phyloP scores from a whole-genome alignment of 106 monocot genomes.

The Dioscorea zingiberensis region DNA sequence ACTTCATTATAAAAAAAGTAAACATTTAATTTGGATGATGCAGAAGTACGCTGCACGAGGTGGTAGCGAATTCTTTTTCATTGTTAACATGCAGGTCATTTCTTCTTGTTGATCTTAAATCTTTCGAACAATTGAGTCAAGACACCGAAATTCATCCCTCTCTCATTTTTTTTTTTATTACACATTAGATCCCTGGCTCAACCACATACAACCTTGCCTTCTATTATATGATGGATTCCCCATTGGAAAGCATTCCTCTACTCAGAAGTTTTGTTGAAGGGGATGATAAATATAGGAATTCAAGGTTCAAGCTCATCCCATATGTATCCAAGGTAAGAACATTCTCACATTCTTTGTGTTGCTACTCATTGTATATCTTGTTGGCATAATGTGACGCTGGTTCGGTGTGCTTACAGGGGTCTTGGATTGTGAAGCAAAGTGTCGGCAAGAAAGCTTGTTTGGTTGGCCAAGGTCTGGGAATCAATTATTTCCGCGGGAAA shows the following conservation, averaged over 20 bases:
- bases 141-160: not conserved
- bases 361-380: not conserved
- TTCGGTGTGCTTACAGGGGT: conserved; percentile 21
- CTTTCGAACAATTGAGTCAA: not conserved
- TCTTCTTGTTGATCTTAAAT: not conserved
- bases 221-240: conserved; percentile 82
- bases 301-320: conserved; percentile 96
- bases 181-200: conserved; percentile 76
- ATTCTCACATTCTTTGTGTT: not conserved
- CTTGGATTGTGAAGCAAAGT: conserved; percentile 57
- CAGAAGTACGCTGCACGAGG: conserved; percentile 79
- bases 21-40: conserved; percentile 5
- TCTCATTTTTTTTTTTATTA: not conserved
- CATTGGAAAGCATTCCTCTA: conserved; percentile 67
- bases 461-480: conserved; percentile 38
- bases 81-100: conserved; percentile 90
- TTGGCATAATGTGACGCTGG: not conserved
- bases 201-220: conserved; percentile 75
- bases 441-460: conserved; percentile 49
- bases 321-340: conserved; percentile 64
- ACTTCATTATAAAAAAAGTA: not conserved
- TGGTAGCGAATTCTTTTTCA: conserved; percentile 72
- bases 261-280: conserved; percentile 77
- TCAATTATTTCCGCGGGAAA: conserved; percentile 36
- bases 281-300: conserved; percentile 88